Evolutionary conservation across 306 rosid genomes (phyloP).

Genomic region (Comarum palustre): DNA sequence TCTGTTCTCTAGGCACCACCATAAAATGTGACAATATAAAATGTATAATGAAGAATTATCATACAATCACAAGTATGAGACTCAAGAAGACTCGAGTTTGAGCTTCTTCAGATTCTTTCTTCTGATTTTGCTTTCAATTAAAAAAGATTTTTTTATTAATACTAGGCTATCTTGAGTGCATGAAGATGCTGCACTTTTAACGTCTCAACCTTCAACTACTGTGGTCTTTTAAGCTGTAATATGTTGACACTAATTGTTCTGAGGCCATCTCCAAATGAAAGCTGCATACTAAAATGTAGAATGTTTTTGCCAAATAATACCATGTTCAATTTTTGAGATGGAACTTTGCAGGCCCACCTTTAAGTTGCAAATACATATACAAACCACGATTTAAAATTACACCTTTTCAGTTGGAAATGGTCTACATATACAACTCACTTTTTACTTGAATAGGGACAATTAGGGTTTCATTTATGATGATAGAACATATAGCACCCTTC

Average conservation of each 20-base stretch:
- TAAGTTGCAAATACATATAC: too few species aligned
- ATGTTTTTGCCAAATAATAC: too few species aligned
- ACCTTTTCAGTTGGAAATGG: too few species aligned
- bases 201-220: not conserved
- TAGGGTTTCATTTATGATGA: too few species aligned
- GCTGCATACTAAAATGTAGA: too few species aligned
- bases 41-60: not conserved
- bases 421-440: too few species aligned
- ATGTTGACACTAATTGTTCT: not conserved
- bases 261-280: too few species aligned
- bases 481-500: too few species aligned
- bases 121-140: not conserved
- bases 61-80: not conserved
- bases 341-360: too few species aligned
- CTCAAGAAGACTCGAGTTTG: not conserved
- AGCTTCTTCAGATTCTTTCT: conserved; percentile 2
- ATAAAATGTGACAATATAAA: not conserved
- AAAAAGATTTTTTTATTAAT: not conserved
- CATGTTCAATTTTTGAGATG: too few species aligned
- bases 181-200: not conserved
- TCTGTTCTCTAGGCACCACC: not conserved
- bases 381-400: too few species aligned
- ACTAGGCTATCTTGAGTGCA: not conserved
- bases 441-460: too few species aligned
- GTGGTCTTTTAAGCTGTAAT: not conserved